Base-by-base conservation (phyloP, 1,139 yeast species). In the Taphrina pruni region DNA sequence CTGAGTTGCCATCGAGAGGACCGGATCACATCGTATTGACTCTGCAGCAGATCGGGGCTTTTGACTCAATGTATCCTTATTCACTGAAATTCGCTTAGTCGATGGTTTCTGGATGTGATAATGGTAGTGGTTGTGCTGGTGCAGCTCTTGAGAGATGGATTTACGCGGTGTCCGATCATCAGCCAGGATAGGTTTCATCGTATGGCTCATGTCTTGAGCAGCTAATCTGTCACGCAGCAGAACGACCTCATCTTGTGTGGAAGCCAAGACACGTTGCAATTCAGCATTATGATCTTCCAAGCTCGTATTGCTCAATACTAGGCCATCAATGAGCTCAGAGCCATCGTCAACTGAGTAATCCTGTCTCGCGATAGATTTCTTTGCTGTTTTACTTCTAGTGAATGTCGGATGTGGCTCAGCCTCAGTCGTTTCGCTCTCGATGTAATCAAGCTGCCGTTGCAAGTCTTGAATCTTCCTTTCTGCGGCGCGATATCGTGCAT, bases 111-210 rank as follows among this genome's bases (percentile, higher is more conserved):
- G 46, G 14, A 64, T 55, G 26, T 64, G 67, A 45, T 64, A 64
- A 46, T 64, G 67, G 21, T 64, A 57, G 48, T 64, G 58, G 20
- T 64, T 58, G 35, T 64, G 67, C n/a, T 64, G 56, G 35, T 64
- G 67, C 20, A 64, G 20, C 46, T 64, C 67, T 55, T 64, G 67
- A 2, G 67, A 64, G 9, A 64, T 51, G 9, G 67, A 38, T 32
- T 64, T 56, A 11, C 67, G 67, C 20, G 60, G 61, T 32, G 35
- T 36, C 17, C 35, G 58, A 26, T 21, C 36, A 26, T 50, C n/a
- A 20, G 4, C 48, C 17, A 45, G 8, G 8, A 14, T 45, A 8
- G 36, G 6, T 7, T 11, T n/a, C 12, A 35, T 21, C 2, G 32
- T 8, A n/a, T 21, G 36, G 12, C 36, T 20, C 12, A 1, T 11